Evolutionary conservation across 1,284 basidiomycete species (phyloP).

Genomic region (Ganoderma resinaceum): DNA sequence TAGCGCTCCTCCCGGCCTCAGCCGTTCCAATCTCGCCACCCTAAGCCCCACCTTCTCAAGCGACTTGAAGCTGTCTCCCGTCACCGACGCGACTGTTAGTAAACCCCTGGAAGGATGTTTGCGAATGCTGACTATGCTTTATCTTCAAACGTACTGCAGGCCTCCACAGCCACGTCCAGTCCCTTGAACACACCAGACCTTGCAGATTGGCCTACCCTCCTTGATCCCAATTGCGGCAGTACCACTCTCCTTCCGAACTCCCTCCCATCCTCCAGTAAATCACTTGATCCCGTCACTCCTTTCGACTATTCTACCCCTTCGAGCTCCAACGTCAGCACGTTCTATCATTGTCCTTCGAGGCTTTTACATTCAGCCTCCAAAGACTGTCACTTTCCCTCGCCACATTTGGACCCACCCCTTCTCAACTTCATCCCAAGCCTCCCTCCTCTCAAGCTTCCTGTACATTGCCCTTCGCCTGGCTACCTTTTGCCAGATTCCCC

Average conservation of each 20-base stretch:
- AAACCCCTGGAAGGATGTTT: not conserved
- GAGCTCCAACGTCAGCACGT: not conserved
- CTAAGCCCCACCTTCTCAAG: constrained; percentile 21
- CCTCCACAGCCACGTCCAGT: constrained; percentile 24
- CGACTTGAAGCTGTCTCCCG: constrained; percentile 24
- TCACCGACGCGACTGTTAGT: constrained; percentile 30
- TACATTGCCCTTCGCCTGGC: constrained; percentile 19
- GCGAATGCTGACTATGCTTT: not conserved
- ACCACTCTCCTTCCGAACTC: not conserved
- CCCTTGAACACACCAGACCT: constrained; percentile 28
- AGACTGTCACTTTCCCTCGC: constrained; percentile 19
- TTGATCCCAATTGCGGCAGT: not conserved
- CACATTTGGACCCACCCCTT: constrained; percentile 32
- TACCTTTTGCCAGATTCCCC: constrained; percentile 23
- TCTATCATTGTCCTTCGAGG: not conserved
- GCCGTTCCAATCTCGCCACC: constrained; percentile 19
- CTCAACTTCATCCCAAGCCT: constrained; percentile 30
- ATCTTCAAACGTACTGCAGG: not conserved
- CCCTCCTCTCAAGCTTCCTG: constrained; percentile 31
- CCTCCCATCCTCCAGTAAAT: not conserved
- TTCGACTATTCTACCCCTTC: constrained; percentile 5
- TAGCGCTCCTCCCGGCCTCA: constrained; percentile 1
- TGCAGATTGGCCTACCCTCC: constrained; percentile 21
- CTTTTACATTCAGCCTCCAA: constrained; percentile 8
- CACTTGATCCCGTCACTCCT: constrained; percentile 5